A percentile compares a stretch with the other conserved stretches of the same genome.
phyloP scores from a whole-genome alignment of 495 filamentous ascomycete genomes.

The Penicillium pancosmium region DNA sequence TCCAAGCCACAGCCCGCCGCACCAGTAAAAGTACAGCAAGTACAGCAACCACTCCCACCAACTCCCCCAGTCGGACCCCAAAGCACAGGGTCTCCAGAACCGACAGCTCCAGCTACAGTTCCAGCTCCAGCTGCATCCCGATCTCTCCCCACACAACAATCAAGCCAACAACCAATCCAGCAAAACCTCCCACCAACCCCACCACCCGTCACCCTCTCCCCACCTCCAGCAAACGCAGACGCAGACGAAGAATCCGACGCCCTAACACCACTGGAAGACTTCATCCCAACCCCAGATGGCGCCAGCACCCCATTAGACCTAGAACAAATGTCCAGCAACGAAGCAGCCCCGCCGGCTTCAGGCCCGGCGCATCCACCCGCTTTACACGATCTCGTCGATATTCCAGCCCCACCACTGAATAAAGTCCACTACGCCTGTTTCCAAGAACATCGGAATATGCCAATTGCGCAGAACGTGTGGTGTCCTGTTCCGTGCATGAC shows the following conservation, averaged over 20 bases:
- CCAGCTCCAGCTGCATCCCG: neutral
- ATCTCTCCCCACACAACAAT: neutral
- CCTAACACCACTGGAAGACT: conserved; percentile 37
- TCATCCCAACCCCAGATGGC: conserved; percentile 43
- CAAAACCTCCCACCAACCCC: neutral
- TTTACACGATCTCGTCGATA: conserved; percentile 19
- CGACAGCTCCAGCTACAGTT: neutral
- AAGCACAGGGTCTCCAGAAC: conserved; percentile 3
- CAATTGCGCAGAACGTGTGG: conserved; percentile 44
- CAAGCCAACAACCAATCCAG: conserved; percentile 1
- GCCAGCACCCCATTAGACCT: conserved; percentile 21
- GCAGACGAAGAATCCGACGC: conserved; percentile 20
- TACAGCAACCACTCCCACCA: conserved; percentile 5
- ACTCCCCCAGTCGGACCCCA: neutral
- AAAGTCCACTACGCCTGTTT: conserved; percentile 49
- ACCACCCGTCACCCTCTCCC: conserved; percentile 7
- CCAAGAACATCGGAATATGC: conserved; percentile 49
- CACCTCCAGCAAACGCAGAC: conserved; percentile 20
- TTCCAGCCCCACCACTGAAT: conserved; percentile 41
- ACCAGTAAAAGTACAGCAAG: neutral
- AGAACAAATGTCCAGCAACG: conserved; percentile 31
- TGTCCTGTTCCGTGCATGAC: conserved; percentile 54
- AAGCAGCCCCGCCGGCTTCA: conserved; percentile 28
- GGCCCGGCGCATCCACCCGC: conserved; percentile 24
- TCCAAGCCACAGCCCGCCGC: neutral